A percentile compares a stretch with the other conserved stretches of the same genome.
Evolutionary conservation across 1,284 basidiomycete genomes (phyloP).

Genomic region (Coniferiporia weirii): DNA sequence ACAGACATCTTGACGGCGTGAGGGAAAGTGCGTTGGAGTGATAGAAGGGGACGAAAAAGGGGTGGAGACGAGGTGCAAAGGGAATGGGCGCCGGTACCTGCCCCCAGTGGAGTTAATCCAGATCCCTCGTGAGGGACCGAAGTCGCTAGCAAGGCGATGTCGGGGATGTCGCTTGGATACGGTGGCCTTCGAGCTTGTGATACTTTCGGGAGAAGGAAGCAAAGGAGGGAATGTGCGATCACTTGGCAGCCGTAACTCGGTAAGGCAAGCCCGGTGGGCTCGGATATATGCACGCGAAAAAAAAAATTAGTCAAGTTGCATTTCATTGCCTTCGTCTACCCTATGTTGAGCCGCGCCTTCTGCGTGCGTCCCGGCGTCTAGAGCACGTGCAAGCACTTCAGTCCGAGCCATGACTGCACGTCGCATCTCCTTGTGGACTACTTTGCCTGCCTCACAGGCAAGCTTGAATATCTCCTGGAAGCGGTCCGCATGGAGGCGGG

Average conservation of each 20-base stretch:
- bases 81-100: background rate
- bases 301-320: conserved; percentile 14
- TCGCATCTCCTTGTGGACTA: conserved; percentile 85
- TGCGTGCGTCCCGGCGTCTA: conserved; percentile 26
- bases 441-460: conserved; percentile 71
- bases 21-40: background rate
- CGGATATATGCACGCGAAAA: background rate
- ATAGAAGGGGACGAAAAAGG: background rate
- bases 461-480: conserved; percentile 86
- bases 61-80: background rate
- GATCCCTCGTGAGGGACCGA: too few species aligned
- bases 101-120: background rate
- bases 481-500: conserved; percentile 86
- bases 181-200: background rate
- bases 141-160: conserved; percentile 1
- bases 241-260: background rate
- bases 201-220: background rate
- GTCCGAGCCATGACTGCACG: conserved; percentile 65
- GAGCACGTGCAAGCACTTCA: conserved; percentile 47
- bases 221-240: background rate
- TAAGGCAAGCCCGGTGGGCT: background rate
- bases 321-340: conserved; percentile 15
- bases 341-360: conserved; percentile 5
- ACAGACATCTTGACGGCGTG: background rate
- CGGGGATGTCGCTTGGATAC: conserved; percentile 17